Base-by-base conservation (phyloP, 495 filamentous ascomycete genomes). In the Physcia stellaris region DNA sequence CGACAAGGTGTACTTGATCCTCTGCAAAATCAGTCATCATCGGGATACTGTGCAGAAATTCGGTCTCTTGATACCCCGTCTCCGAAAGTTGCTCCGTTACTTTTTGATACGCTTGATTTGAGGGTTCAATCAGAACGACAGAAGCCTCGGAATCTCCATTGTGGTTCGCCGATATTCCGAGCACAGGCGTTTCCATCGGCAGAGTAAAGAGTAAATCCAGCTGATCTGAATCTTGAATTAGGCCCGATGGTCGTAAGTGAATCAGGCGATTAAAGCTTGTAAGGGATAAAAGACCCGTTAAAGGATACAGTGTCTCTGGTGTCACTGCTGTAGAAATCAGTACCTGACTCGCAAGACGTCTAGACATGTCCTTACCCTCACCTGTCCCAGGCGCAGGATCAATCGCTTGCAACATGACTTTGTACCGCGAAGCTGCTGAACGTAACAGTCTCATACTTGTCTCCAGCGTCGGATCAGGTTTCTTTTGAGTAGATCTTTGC, bases 121-220 rank as follows among this genome's bases (percentile, higher is more conserved):
- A 53, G 24, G 50, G 50, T 34, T 39, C 34, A n/a, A 53, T 1
- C 26, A 53, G 50, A 9, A 53, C 27, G 0, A 53, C 45, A 12
- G 44, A 37, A 3, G 50, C 47, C 10, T 26, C 19, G 19, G 28
- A 12, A 6, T 27, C 31, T 11, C 32, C 37, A 5, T 24, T 22
- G 1, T 36, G 38, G 2, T 24, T 17, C 3, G 39, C 40, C 3
- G 43, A 51, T 6, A 53, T 49, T 23, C 48, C 51, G 9, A 47
- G 38, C 34, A 49, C 48, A 6, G 43, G 42, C 13, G 37, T 48
- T 9, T 48, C 47, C 35, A 61, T 62, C 13, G 50, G 50, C 18
- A 56, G 49, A 17, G 58, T 61, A 19, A 69, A 62, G 9, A 65
- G 46, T 4, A 56, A 48, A 43, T 67, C 65, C 11, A 69, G 46